These are phyloP conservation scores for Asterophora lycoperdoides DNA, from an alignment of 768 basidiomycete genomes.

Conservation along the genomic window DNA sequence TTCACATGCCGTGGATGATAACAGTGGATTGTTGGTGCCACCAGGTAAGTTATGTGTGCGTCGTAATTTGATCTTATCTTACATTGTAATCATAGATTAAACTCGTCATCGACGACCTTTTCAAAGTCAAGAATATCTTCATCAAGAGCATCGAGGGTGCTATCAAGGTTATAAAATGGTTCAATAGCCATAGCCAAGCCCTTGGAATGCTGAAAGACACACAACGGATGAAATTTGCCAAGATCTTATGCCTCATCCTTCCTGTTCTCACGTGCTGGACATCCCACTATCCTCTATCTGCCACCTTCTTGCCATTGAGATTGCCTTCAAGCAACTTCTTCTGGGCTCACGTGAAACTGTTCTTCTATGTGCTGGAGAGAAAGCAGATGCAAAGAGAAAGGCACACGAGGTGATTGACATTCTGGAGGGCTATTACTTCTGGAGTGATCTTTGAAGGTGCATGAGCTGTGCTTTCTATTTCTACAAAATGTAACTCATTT, in stretches of 20 bases:
- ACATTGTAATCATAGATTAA: slow-evolving; percentile 2
- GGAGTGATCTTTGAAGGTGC: slow-evolving; percentile 8
- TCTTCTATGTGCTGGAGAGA: slow-evolving; percentile 3
- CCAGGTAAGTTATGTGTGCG: not conserved
- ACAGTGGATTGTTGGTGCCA: slow-evolving; percentile 5
- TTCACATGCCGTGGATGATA: not conserved
- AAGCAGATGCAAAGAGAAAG: not conserved
- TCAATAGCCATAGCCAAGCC: slow-evolving; percentile 8
- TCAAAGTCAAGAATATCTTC: not conserved
- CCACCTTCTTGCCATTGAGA: slow-evolving; percentile 11
- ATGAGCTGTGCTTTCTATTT: not conserved
- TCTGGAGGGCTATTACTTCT: slow-evolving; percentile 7
- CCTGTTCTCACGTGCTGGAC: not conserved
- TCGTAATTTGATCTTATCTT: not conserved
- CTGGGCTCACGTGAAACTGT: slow-evolving; percentile 1
- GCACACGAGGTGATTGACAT: slow-evolving; percentile 1
- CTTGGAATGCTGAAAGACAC: slow-evolving; percentile 3
- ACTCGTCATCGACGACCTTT: not conserved
- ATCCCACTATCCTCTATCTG: not conserved
- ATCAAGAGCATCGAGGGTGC: not conserved
- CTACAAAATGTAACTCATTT: not conserved
- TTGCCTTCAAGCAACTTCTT: slow-evolving; percentile 3
- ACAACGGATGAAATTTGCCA: not conserved
- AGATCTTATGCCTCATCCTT: not conserved
- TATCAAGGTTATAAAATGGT: slow-evolving; percentile 9